These are phyloP conservation scores for Yarrowia osloensis DNA, from an alignment of 805 yeast genomes.

Conservation along the genomic window DNA sequence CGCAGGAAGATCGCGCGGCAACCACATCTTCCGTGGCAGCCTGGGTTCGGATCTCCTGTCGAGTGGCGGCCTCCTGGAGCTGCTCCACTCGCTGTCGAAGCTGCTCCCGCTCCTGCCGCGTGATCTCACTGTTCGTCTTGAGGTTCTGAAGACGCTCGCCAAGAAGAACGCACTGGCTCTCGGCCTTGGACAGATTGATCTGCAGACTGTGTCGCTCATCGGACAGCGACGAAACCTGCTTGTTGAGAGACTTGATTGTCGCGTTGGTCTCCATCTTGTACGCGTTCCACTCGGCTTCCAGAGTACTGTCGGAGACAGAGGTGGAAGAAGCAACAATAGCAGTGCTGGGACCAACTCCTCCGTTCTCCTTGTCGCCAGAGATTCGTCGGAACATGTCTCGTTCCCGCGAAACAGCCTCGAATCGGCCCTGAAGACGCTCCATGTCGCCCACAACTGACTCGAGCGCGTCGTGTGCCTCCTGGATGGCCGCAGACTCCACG, in stretches of 20 bases:
- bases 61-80: constrained; percentile 48
- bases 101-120: constrained; percentile 51
- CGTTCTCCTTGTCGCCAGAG: constrained; percentile 32
- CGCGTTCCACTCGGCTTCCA: constrained; percentile 44
- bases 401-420: constrained; percentile 60
- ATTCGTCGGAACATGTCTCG: constrained; percentile 62
- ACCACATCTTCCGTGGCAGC: constrained; percentile 57
- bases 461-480: constrained; percentile 43
- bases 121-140: constrained; percentile 46
- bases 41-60: constrained; percentile 54
- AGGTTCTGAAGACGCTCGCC: constrained; percentile 53
- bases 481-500: constrained; percentile 41
- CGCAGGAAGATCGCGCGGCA: constrained; percentile 51
- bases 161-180: constrained; percentile 55
- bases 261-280: constrained; percentile 47
- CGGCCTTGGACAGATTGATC: constrained; percentile 54
- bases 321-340: neutral
- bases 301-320: constrained; percentile 38
- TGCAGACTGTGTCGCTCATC: constrained; percentile 51
- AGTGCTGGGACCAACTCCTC: constrained; percentile 4
- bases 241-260: constrained; percentile 53
- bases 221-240: constrained; percentile 47
- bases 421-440: constrained; percentile 52
- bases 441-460: constrained; percentile 42
- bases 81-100: constrained; percentile 46